Conservation (phyloP, 331 rosid genomes). For the Spiraea crenata region DNA sequence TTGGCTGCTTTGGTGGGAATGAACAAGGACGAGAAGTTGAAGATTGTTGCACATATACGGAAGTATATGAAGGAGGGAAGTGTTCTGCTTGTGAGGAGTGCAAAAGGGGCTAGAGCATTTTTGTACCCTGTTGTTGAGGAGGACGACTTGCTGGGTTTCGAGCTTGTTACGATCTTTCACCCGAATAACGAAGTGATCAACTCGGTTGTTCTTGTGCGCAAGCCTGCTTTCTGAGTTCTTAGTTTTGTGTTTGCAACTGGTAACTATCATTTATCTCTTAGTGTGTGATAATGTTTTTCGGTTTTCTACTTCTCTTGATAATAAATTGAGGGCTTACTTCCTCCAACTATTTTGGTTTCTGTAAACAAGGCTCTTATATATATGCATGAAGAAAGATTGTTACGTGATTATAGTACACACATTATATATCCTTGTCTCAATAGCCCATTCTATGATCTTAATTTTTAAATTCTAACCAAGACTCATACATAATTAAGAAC, state of each 20-base stretch:
- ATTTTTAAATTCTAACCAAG: too few relatives aligned
- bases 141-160: constrained; percentile 46
- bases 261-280: not conserved
- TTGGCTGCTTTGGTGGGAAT: constrained; percentile 79
- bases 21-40: constrained; percentile 48
- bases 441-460: not conserved
- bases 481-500: too few relatives aligned
- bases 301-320: not conserved
- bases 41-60: constrained; percentile 47
- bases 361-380: not conserved
- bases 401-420: not conserved
- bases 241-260: not conserved
- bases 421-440: not conserved
- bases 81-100: constrained; percentile 60
- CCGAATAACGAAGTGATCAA: constrained; percentile 68
- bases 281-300: not conserved
- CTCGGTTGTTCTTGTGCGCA: constrained; percentile 63
- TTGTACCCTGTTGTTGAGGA: constrained; percentile 66
- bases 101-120: constrained; percentile 71
- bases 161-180: constrained; percentile 56
- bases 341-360: not conserved
- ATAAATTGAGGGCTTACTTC: constrained; percentile 3
- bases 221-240: constrained; percentile 21
- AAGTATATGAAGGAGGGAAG: constrained; percentile 69
- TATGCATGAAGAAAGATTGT: not conserved